Conservation (phyloP, 441 rosid species). For the Corymbia citriodora region DNA sequence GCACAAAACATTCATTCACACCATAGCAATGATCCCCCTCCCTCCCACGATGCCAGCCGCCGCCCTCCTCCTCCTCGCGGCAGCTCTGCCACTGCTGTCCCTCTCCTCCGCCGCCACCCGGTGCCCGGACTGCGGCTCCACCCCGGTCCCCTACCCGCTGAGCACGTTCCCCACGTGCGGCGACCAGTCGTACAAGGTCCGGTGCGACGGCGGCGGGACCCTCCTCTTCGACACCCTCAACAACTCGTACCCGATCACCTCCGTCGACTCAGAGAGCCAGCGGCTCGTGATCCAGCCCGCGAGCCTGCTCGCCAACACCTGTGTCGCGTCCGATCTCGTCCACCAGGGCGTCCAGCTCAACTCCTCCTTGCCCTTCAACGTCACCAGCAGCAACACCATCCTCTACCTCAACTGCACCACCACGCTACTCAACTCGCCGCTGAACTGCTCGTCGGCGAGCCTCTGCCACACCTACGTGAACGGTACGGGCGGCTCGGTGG, state of each 20-base stretch:
- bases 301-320: conserved; percentile 23
- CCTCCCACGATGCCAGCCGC: not conserved
- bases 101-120: conserved; percentile 14
- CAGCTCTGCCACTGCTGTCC: conserved; percentile 11
- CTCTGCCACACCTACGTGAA: conserved; percentile 43
- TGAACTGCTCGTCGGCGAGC: conserved; percentile 33
- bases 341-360: conserved; percentile 36
- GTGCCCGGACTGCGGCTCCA: conserved; percentile 48
- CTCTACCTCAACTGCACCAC: conserved; percentile 40
- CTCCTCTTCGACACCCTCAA: conserved; percentile 33
- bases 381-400: conserved; percentile 48
- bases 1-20: not conserved
- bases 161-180: conserved; percentile 44
- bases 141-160: conserved; percentile 45
- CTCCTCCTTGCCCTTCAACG: conserved; percentile 40
- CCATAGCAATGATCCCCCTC: not conserved
- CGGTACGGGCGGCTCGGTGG: not conserved
- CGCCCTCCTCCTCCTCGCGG: conserved; percentile 14
- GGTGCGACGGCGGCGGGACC: conserved; percentile 19
- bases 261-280: conserved; percentile 27
- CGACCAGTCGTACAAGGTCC: conserved; percentile 36
- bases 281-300: conserved; percentile 42
- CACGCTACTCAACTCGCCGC: conserved; percentile 22
- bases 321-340: conserved; percentile 34
- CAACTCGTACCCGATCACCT: conserved; percentile 38